These are phyloP conservation scores for Earliella scabrosa DNA, from an alignment of 1,284 basidiomycete species.

Conservation along the genomic window DNA sequence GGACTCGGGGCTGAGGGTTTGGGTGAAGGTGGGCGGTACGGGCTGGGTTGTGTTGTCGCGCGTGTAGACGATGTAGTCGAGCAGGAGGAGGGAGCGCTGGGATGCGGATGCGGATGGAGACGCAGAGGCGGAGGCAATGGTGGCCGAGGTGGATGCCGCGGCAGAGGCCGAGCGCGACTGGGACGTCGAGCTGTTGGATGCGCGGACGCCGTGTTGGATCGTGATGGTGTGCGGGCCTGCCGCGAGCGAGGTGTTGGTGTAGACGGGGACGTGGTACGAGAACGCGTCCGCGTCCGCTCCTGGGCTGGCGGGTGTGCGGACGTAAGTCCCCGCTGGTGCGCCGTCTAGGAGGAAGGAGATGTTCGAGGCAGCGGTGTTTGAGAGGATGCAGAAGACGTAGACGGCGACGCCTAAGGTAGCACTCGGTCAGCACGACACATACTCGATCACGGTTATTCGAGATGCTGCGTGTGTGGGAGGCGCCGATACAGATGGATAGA, in stretches of 20 bases:
- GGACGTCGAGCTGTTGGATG: not conserved
- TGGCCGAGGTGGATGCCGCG: too few relatives aligned
- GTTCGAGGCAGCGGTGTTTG: slow-evolving; percentile 31
- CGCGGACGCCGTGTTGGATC: slow-evolving; percentile 20
- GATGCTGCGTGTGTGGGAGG: not conserved
- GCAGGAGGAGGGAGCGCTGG: slow-evolving; percentile 26
- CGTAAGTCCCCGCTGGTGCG: slow-evolving; percentile 31
- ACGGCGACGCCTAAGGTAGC: slow-evolving; percentile 31
- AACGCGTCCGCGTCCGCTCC: slow-evolving; percentile 22
- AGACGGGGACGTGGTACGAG: slow-evolving; percentile 37
- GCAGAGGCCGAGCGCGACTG: too few relatives aligned
- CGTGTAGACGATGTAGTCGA: slow-evolving; percentile 32
- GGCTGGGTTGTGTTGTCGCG: too few relatives aligned
- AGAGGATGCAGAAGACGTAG: slow-evolving; percentile 36
- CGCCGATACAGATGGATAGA: not conserved
- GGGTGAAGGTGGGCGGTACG: not conserved
- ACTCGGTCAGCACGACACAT: too few relatives aligned
- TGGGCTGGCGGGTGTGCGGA: slow-evolving; percentile 12
- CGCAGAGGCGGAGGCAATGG: too few relatives aligned
- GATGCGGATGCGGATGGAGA: too few relatives aligned
- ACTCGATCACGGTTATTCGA: too few relatives aligned
- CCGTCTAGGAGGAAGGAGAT: slow-evolving; percentile 42
- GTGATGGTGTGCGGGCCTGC: slow-evolving; percentile 24
- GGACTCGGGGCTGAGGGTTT: not conserved
- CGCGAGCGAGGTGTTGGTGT: slow-evolving; percentile 24